Evolutionary conservation across 163 green algal genomes (phyloP).

Genomic region (Scenedesmus sp.): DNA sequence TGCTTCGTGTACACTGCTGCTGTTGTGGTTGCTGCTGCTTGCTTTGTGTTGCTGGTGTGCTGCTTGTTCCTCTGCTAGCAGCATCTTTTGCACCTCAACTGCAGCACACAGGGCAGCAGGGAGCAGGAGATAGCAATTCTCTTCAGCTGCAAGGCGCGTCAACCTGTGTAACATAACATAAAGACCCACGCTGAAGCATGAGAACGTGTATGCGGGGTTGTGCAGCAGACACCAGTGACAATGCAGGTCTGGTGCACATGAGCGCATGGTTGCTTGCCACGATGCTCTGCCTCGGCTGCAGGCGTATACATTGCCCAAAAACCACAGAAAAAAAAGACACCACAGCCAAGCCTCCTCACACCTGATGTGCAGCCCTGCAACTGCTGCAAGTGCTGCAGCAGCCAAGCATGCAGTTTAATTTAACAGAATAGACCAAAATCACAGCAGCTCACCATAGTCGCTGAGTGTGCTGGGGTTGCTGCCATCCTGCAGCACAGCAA

Average conservation of each 20-base stretch:
- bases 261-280: too few species aligned
- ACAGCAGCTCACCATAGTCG: constrained; percentile 16
- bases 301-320: too few species aligned
- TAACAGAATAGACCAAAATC: neutral
- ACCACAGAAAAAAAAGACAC: too few species aligned
- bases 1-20: neutral
- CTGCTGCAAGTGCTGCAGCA: too few species aligned
- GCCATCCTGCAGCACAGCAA: constrained; percentile 40
- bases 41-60: neutral
- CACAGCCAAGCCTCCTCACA: too few species aligned
- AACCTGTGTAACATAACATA: neutral
- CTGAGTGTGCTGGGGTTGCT: constrained; percentile 31
- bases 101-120: constrained; percentile 18
- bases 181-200: too few species aligned
- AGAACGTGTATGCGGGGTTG: too few species aligned
- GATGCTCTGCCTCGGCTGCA: too few species aligned
- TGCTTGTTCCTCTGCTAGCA: constrained; percentile 51
- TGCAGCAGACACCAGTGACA: too few species aligned
- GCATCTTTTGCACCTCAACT: constrained; percentile 51
- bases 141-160: neutral
- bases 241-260: too few species aligned
- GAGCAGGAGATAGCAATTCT: neutral
- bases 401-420: neutral
- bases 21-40: neutral
- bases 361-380: too few species aligned